phyloP scores from a whole-genome alignment of 345 rosid species.

The Linum trigynum region DNA sequence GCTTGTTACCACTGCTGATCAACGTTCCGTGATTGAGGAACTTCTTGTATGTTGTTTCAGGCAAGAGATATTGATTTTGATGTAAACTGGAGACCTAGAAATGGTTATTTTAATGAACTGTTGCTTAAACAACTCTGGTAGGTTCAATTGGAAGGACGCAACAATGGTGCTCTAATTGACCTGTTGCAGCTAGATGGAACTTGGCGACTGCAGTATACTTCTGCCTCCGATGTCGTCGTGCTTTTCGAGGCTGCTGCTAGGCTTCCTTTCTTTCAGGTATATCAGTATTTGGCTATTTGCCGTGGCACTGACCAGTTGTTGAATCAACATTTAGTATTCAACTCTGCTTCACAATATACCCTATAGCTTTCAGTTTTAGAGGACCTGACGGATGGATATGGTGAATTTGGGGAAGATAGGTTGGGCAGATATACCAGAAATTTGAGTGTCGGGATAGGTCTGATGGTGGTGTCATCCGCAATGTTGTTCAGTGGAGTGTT shows the following conservation, averaged over 20 bases:
- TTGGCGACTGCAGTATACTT: constrained; percentile 90
- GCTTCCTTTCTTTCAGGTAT: constrained; percentile 77
- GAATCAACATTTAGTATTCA: too few relatives aligned
- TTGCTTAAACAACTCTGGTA: constrained; percentile 19
- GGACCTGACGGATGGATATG: neutral
- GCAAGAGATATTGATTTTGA: neutral
- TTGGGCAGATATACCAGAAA: constrained; percentile 80
- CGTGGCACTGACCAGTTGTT: too few relatives aligned
- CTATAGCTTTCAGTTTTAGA: too few relatives aligned
- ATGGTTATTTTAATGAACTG: neutral
- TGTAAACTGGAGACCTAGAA: neutral
- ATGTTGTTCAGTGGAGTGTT: constrained; percentile 82
- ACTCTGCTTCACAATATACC: too few relatives aligned
- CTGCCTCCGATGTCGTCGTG: constrained; percentile 82
- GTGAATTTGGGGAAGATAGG: constrained; percentile 28
- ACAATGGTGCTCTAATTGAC: constrained; percentile 58
- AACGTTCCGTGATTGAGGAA: constrained; percentile 72
- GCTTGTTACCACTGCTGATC: constrained; percentile 45
- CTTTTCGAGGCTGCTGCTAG: constrained; percentile 78
- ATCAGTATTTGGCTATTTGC: neutral
- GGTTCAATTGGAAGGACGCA: constrained; percentile 66
- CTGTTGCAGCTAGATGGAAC: constrained; percentile 70
- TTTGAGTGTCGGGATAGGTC: constrained; percentile 54
- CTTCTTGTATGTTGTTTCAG: constrained; percentile 43
- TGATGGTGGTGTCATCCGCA: constrained; percentile 55